Evolutionary conservation across 495 filamentous ascomycete species (phyloP).

Genomic region (Penicillium pancosmium): DNA sequence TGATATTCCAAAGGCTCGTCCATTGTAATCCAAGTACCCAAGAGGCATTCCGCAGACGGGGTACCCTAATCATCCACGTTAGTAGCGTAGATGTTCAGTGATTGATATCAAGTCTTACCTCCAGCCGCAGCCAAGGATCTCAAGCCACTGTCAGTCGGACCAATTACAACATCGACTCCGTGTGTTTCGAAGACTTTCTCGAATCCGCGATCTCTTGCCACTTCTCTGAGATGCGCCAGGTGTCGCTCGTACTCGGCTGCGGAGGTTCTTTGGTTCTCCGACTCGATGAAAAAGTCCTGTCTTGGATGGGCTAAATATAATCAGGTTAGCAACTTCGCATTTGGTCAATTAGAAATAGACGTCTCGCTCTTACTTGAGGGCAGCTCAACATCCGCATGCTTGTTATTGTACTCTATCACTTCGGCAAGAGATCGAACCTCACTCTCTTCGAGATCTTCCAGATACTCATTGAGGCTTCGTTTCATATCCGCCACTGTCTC

Average conservation of each 20-base stretch:
- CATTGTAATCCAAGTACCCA: conserved; percentile 30
- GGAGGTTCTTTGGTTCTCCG: conserved; percentile 8
- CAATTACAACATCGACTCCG: conserved; percentile 18
- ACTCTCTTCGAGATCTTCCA: conserved; percentile 24
- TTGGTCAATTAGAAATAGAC: background rate
- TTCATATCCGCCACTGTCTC: conserved; percentile 19
- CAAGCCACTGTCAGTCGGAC: conserved; percentile 14
- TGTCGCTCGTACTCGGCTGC: conserved; percentile 16
- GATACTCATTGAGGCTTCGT: conserved; percentile 19
- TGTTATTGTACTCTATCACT: conserved; percentile 25
- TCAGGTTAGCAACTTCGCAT: background rate
- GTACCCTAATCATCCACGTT: conserved; percentile 15
- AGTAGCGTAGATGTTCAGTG: background rate
- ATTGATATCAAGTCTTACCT: conserved; percentile 7
- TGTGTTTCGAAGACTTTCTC: conserved; percentile 8
- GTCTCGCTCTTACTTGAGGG: conserved; percentile 19
- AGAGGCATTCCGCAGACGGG: conserved; percentile 29
- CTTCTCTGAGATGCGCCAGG: conserved; percentile 9
- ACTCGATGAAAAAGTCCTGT: conserved; percentile 13
- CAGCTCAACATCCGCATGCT: conserved; percentile 29
- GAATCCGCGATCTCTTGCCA: conserved; percentile 12
- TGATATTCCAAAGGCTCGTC: conserved; percentile 26
- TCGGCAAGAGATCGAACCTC: conserved; percentile 19
- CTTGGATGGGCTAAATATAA: conserved; percentile 11
- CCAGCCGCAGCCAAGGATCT: conserved; percentile 14